Evolutionary conservation across 2,329 filamentous ascomycete species (phyloP).

Genomic region (Cercospora sojina): DNA sequence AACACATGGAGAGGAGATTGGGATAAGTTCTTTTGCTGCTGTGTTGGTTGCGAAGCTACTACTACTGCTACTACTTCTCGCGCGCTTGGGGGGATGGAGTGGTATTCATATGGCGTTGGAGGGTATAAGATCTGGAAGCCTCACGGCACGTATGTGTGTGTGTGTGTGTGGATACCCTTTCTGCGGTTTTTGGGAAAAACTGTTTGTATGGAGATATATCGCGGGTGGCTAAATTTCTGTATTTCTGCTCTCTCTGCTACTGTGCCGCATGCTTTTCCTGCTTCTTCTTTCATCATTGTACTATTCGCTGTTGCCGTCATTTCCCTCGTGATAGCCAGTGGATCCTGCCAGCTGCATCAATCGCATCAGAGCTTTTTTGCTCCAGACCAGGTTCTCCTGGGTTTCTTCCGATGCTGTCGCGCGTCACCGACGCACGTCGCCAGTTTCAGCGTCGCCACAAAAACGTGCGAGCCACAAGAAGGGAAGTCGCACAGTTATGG

Average conservation of each 20-base stretch:
- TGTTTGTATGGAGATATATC: background rate
- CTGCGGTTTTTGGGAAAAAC: background rate
- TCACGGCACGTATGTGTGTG: slow-evolving; percentile 17
- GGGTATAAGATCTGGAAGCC: slow-evolving; percentile 15
- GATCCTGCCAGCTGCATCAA: background rate
- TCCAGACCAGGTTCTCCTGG: background rate
- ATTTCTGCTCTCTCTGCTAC: background rate
- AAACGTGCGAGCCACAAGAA: background rate
- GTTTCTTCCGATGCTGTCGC: background rate
- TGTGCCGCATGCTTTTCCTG: background rate
- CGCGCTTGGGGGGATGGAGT: background rate
- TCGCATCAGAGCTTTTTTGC: background rate
- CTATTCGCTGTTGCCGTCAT: background rate
- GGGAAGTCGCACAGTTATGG: slow-evolving; percentile 45
- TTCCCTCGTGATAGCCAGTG: background rate
- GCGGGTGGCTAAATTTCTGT: background rate
- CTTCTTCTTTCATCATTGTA: background rate
- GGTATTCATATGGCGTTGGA: slow-evolving; percentile 9
- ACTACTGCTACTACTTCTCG: background rate
- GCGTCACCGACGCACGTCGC: background rate
- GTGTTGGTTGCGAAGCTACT: background rate
- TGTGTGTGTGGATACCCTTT: slow-evolving; percentile 18
- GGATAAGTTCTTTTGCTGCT: slow-evolving; percentile 9
- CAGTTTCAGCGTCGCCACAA: background rate
- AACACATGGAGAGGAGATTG: slow-evolving; percentile 63